Evolutionary conservation across 2,329 filamentous ascomycete species (phyloP).

Genomic region (Verruconis gallopava): DNA sequence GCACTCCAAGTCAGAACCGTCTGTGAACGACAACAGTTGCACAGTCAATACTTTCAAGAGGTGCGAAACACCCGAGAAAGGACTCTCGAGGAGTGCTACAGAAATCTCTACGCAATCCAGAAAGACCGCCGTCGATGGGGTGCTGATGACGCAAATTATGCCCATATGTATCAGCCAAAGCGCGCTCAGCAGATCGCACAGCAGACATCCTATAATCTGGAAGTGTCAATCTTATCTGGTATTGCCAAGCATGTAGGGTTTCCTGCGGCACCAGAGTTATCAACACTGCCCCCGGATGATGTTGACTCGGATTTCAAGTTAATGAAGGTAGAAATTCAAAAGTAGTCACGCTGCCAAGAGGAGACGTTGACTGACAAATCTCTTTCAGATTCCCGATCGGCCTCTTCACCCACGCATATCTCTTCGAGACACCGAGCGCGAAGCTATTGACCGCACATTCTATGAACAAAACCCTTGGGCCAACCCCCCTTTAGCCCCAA

Average conservation of each 20-base stretch:
- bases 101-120: conserved; percentile 88
- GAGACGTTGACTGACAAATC: not conserved
- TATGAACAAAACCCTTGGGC: conserved; percentile 78
- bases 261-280: conserved; percentile 80
- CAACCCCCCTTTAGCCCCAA: conserved; percentile 50
- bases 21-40: conserved; percentile 71
- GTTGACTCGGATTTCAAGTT: conserved; percentile 77
- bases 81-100: conserved; percentile 66
- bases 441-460: conserved; percentile 33
- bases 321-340: conserved; percentile 57
- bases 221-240: conserved; percentile 82
- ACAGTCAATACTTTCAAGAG: conserved; percentile 82
- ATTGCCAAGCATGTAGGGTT: conserved; percentile 94
- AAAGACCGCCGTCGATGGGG: conserved; percentile 69
- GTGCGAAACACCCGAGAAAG: conserved; percentile 72
- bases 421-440: conserved; percentile 20
- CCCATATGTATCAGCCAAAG: conserved; percentile 65
- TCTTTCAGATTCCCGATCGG: conserved; percentile 5
- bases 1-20: conserved; percentile 63
- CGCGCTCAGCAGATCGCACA: conserved; percentile 68
- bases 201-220: conserved; percentile 84
- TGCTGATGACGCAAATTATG: conserved; percentile 68
- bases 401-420: conserved; percentile 4
- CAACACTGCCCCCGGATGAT: conserved; percentile 56
- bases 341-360: not conserved